Evolutionary conservation across 352 stramenopile species (phyloP), one percentile per base, ranked within the genome.

Genomic region (Pythium myriotylum): DNA sequence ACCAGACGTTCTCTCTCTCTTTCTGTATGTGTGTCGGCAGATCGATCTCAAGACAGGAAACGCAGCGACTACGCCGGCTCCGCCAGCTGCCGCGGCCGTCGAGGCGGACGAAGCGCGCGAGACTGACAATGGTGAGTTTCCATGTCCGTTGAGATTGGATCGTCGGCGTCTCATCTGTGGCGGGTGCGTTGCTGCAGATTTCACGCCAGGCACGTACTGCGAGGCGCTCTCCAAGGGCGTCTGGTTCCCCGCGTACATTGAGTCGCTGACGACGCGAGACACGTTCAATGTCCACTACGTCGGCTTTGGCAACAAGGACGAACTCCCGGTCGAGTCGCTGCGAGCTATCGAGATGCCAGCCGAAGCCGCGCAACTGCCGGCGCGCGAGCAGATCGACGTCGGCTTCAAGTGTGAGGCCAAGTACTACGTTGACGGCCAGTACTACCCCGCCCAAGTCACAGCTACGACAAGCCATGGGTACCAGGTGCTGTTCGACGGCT

Each of bases 401-500:
- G 87, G 85, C 35, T 88, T 86, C 50, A 64, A 77, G 35, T 93
- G 84, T 47, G 63, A 66, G 50, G 84, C 86, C 53, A 92, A 91
- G 68, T 95, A 94, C 68, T 94, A 92, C 46, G 80, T 78, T 12
- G 87, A 95, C 54, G 55, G 70, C 5, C 71, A 88, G 51, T 89
- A 87, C 50, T 96, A 97, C 67, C 58, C 75, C 47, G 89, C 79
- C 33, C 67, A 68, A 8, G 77, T 96, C 35, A 86, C 80, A 10
- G 73, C 81, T 16, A 59, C 87, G 22, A 96, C 89, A 7, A 47
- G 62, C 1, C 53, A 88, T 48, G 90, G 90, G 1, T 94, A 91
- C 62, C 86, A 86, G 27, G 83, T 97, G 49, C 64, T 92, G n/a
- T 97, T 96, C 59, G 79, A 89, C 14, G 77, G 84, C 41, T 97